Conservation (phyloP, 306 rosid genomes). For the Prunus mira region DNA sequence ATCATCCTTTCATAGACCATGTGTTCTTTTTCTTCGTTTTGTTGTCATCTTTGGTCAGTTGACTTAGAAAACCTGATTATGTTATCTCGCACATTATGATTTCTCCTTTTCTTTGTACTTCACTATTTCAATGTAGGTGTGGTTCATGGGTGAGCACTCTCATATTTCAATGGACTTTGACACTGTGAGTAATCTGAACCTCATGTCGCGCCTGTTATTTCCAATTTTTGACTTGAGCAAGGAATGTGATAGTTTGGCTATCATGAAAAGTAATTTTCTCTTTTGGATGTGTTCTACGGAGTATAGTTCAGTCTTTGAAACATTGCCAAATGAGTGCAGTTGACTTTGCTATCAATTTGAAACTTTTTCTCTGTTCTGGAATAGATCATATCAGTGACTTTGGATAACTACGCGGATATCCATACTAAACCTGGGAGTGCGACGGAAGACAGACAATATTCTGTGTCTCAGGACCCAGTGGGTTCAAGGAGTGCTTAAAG, state of each 20-base stretch:
- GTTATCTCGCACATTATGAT: conserved; percentile 13
- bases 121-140: conserved; percentile 49
- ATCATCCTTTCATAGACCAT: background rate
- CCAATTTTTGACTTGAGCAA: conserved; percentile 20
- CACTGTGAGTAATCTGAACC: conserved; percentile 53
- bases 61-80: background rate
- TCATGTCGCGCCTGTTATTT: conserved; percentile 11
- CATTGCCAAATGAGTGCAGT: conserved; percentile 10
- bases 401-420: conserved; percentile 67
- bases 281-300: conserved; percentile 18
- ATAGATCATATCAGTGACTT: conserved; percentile 78
- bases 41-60: conserved; percentile 16
- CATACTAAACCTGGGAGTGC: conserved; percentile 30
- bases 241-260: conserved; percentile 13
- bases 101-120: conserved; percentile 14
- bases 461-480: conserved; percentile 42
- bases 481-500: conserved; percentile 42
- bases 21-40: background rate
- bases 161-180: conserved; percentile 87
- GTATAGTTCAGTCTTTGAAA: conserved; percentile 8
- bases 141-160: conserved; percentile 94
- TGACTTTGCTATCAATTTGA: conserved; percentile 17
- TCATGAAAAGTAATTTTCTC: background rate
- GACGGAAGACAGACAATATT: conserved; percentile 40
- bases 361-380: conserved; percentile 24